These are phyloP conservation scores for Yueomyces sp. DNA, from an alignment of 1,139 yeast genomes.

Conservation along the genomic window DNA sequence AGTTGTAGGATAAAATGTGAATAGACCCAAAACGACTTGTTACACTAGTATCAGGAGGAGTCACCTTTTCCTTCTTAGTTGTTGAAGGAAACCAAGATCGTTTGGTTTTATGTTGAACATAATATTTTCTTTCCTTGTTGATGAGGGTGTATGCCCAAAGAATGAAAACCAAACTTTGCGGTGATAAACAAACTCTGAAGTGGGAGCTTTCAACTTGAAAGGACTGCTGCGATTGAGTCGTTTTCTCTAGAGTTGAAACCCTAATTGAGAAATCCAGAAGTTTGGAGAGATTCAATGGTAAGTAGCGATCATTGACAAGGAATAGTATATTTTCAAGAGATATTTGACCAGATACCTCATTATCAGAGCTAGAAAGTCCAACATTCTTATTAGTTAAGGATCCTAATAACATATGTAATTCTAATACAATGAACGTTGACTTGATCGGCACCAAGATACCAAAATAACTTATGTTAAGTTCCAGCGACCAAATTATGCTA, in stretches of 20 bases:
- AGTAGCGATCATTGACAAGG: slow-evolving; percentile 17
- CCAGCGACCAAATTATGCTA: slow-evolving; percentile 8
- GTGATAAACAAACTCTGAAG: slow-evolving; percentile 45
- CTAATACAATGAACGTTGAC: slow-evolving; percentile 18
- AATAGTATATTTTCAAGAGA: slow-evolving; percentile 17
- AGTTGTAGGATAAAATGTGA: slow-evolving; percentile 49
- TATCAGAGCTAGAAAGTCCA: slow-evolving; percentile 1
- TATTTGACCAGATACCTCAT: slow-evolving; percentile 12
- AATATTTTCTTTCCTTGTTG: slow-evolving; percentile 8
- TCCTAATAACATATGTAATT: slow-evolving; percentile 13
- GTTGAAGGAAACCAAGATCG: slow-evolving; percentile 7
- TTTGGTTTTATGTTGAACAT: slow-evolving; percentile 8
- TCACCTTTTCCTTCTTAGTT: not conserved
- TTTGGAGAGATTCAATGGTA: slow-evolving; percentile 28
- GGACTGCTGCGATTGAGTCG: slow-evolving; percentile 26
- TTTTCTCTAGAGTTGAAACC: slow-evolving; percentile 19
- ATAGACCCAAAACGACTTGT: slow-evolving; percentile 28
- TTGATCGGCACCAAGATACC: slow-evolving; percentile 20
- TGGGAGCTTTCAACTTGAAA: slow-evolving; percentile 48
- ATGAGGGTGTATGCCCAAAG: slow-evolving; percentile 23
- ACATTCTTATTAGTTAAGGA: slow-evolving; percentile 9
- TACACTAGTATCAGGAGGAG: slow-evolving; percentile 1
- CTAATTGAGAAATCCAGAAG: slow-evolving; percentile 25
- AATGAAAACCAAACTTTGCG: slow-evolving; percentile 34
- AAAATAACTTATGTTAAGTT: slow-evolving; percentile 13